Conservation (phyloP, 495 filamentous ascomycete species). For the Xylaria curta region DNA sequence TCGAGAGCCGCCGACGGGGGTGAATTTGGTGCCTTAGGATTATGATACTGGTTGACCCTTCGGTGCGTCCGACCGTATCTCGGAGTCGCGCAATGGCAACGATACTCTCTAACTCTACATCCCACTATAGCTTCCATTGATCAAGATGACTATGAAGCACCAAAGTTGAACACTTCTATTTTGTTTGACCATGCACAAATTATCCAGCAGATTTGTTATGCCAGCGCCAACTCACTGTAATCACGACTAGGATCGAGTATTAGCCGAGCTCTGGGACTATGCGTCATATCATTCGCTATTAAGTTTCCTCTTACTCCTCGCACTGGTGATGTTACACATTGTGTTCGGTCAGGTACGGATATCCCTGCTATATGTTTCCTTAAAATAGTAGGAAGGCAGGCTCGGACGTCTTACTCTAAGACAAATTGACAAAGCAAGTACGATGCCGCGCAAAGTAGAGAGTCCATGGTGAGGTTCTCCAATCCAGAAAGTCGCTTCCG, state of each 20-base stretch:
- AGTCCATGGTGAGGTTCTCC: neutral
- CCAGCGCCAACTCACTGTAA: neutral
- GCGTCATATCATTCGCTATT: neutral
- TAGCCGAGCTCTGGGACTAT: neutral
- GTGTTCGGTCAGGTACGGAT: neutral
- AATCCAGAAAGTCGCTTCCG: neutral
- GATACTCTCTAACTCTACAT: neutral
- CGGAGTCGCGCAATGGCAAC: neutral
- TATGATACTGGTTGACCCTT: conserved; percentile 21
- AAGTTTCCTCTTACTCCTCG: neutral
- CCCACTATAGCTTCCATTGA: neutral
- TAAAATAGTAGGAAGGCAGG: neutral
- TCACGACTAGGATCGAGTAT: neutral
- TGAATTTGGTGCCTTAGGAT: conserved; percentile 36
- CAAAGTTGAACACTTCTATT: neutral
- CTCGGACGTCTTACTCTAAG: conserved; percentile 18
- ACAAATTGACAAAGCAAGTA: conserved; percentile 22
- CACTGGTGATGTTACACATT: conserved; percentile 1
- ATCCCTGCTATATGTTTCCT: neutral
- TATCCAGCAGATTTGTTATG: neutral
- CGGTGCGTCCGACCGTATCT: neutral
- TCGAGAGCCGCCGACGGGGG: conserved; percentile 11
- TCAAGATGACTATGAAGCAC: neutral
- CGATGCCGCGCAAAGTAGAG: conserved; percentile 2
- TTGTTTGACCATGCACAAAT: neutral